Conservation (phyloP, 805 yeast genomes). For the Saturnispora quitensis region DNA sequence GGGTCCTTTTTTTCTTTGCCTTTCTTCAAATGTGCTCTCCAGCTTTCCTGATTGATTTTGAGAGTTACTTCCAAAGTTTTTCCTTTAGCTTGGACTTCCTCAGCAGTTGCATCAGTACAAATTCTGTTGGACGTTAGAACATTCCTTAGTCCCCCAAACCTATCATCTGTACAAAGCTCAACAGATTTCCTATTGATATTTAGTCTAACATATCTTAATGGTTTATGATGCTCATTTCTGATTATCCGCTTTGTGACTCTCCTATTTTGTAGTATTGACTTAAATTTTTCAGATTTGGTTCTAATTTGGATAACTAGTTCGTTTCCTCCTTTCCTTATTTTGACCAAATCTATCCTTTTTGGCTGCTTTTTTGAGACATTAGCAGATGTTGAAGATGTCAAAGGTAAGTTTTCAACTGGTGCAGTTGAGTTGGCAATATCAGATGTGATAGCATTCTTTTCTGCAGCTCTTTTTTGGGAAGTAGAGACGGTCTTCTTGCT, state of each 20-base stretch:
- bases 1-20: not conserved
- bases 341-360: conserved; percentile 1
- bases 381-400: not conserved
- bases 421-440: not conserved
- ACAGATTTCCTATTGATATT: conserved; percentile 19
- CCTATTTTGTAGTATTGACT: not conserved
- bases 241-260: conserved; percentile 18
- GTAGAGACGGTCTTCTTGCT: not conserved
- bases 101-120: not conserved
- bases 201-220: conserved; percentile 31
- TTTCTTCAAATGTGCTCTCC: not conserved
- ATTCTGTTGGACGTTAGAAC: not conserved
- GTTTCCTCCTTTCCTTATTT: not conserved
- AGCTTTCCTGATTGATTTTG: conserved; percentile 2
- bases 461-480: not conserved
- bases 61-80: not conserved
- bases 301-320: conserved; percentile 9
- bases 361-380: not conserved
- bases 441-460: not conserved
- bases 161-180: conserved; percentile 20
- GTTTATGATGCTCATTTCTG: conserved; percentile 12
- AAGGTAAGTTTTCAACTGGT: not conserved
- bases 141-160: conserved; percentile 13
- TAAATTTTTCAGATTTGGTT: not conserved
- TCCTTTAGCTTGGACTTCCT: not conserved